phyloP scores from a whole-genome alignment of 2,329 filamentous ascomycete species.

The Myotisia sp. region DNA sequence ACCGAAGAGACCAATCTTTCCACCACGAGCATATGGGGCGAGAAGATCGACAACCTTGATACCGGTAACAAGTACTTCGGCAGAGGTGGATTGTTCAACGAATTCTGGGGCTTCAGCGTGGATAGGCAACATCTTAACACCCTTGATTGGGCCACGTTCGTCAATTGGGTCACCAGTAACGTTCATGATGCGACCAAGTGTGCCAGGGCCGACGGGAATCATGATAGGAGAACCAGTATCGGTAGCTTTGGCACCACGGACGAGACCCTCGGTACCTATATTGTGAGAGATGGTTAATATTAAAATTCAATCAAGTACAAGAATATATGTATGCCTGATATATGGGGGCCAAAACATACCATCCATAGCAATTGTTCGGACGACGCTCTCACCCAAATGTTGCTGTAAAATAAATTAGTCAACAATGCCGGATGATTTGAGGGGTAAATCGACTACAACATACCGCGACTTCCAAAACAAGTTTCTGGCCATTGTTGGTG shows the following conservation, averaged over 20 bases:
- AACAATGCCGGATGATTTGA: not conserved
- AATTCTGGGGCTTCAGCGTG: constrained; percentile 89
- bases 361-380: constrained; percentile 99
- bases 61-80: constrained; percentile 95
- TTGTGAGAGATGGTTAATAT: constrained; percentile 4
- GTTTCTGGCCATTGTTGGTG: constrained; percentile 81
- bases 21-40: constrained; percentile 98
- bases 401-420: constrained; percentile 46
- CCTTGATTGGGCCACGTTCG: constrained; percentile 96
- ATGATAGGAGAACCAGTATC: constrained; percentile 93
- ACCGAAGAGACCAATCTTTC: constrained; percentile 99
- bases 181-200: constrained; percentile 98
- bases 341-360: constrained; percentile 44
- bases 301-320: constrained; percentile 11
- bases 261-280: constrained; percentile 95
- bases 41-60: constrained; percentile 99
- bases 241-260: constrained; percentile 68
- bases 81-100: constrained; percentile 86
- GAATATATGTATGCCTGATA: constrained; percentile 6
- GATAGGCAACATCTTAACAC: constrained; percentile 72
- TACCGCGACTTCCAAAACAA: constrained; percentile 95
- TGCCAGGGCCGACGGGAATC: constrained; percentile 85
- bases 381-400: constrained; percentile 98
- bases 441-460: constrained; percentile 22
- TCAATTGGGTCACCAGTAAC: constrained; percentile 99